Base-by-base conservation (phyloP, 2,329 filamentous ascomycete species). In the Colletotrichum musae region DNA sequence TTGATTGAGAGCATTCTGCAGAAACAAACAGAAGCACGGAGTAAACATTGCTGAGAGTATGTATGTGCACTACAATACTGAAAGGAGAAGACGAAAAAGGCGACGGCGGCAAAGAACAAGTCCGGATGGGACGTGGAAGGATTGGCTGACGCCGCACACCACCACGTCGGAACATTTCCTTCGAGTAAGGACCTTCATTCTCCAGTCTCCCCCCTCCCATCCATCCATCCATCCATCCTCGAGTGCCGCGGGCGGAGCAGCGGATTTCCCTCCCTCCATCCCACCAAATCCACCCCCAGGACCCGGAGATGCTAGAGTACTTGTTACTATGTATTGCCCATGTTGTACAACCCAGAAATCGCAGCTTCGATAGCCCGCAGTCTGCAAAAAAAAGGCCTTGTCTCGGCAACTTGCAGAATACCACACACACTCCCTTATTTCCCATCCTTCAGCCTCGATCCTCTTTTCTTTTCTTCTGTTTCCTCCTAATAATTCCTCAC, bases 231-330 rank as follows among this genome's bases (percentile, higher is more conserved):
- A 36, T 36, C 32, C 32, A 36, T 24, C 13, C 28, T 54, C 52
- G 32, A 45, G 28, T 24, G 43, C 32, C 57, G 28, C 52, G 52
- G 15, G 50, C 56, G 63, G 56, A 61, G 57, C 50, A 41, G 47
- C 28, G 56, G 16, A 43, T 43, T 43, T 43, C 13, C 15, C 16
- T 43, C 41, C 41, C 41, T 24, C 21, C 21, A 24, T 24, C 21
- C 21, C 21, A 24, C 21, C 21, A 24, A 24, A 43, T 5, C 41
- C 13, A 15, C 13, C 41, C 41, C 16, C 41, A 43, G 32, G 5
- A 24, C 2, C 21, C 21, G 21, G 21, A 24, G 21, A 24, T 24
- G 21, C 21, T 24, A 24, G 21, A 2, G 18, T 24, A 24, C 21
- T 24, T 24, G 21, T 24, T 24, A 4, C 21, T 24, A 24, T 24